These are phyloP conservation scores for Azolla pinnata DNA, from an alignment of 75 land plant genomes.

Conservation along the genomic window DNA sequence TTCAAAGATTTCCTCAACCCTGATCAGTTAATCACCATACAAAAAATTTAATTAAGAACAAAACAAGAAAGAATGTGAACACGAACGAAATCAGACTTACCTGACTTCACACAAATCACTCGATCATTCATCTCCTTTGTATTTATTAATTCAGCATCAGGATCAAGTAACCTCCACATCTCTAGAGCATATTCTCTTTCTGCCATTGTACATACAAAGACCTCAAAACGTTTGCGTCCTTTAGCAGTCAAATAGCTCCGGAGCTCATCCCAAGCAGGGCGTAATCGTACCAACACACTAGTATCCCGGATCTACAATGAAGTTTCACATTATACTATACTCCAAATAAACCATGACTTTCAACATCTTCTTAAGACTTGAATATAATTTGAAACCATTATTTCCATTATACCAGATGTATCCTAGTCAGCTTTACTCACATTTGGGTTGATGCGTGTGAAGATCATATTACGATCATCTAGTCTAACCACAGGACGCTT, in stretches of 20 bases:
- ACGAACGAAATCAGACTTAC: constrained; percentile 4
- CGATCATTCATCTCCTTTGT: constrained; percentile 31
- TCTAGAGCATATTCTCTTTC: constrained; percentile 52
- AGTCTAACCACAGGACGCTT: constrained; percentile 41
- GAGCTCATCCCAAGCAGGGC: constrained; percentile 52
- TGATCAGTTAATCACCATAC: neutral
- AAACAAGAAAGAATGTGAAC: neutral
- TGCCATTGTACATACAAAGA: constrained; percentile 47
- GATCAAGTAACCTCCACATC: constrained; percentile 55
- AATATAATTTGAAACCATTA: no score
- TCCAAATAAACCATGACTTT: no score
- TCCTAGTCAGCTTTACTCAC: no score
- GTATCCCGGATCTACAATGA: constrained; percentile 37
- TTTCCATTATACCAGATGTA: no score
- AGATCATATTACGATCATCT: constrained; percentile 36
- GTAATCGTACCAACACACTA: constrained; percentile 42
- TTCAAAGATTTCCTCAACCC: constrained; percentile 34
- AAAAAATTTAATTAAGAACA: constrained; percentile 1
- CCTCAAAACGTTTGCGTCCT: constrained; percentile 49
- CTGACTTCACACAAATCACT: constrained; percentile 47
- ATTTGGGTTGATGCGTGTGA: constrained; percentile 46
- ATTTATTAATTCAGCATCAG: constrained; percentile 38
- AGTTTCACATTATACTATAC: neutral
- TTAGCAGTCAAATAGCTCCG: constrained; percentile 39
- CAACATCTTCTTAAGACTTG: no score